Evolutionary conservation across 2,329 filamentous ascomycete genomes (phyloP).

Genomic region (Pyricularia sp.): DNA sequence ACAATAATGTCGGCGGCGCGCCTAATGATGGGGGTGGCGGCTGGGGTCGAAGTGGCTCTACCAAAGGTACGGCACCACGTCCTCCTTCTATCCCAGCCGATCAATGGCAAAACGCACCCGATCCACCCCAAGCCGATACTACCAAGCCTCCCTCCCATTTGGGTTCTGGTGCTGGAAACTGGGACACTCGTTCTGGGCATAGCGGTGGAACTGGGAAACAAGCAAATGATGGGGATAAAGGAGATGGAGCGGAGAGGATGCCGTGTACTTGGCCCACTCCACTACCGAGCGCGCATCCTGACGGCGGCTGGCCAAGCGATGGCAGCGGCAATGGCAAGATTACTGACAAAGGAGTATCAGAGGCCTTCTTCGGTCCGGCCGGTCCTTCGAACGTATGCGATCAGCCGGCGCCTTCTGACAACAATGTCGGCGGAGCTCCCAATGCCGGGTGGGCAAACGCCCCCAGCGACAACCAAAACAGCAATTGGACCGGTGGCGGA

Average conservation of each 20-base stretch:
- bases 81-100: not conserved
- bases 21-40: not conserved
- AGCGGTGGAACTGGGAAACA: not conserved
- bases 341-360: not conserved
- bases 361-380: not conserved
- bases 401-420: not conserved
- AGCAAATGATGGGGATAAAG: not conserved
- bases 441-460: not conserved
- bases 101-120: not conserved
- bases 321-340: not conserved
- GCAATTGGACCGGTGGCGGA: not conserved
- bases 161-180: not conserved
- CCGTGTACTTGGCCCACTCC: not conserved
- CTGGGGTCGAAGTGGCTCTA: not conserved
- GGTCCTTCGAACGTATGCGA: not conserved
- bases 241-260: not conserved
- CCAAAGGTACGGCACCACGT: not conserved
- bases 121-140: not conserved
- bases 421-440: not conserved
- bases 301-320: not conserved
- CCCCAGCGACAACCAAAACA: slow-evolving; percentile 3
- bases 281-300: not conserved
- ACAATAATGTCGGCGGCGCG: not conserved
- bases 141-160: not conserved
- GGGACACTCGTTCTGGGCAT: not conserved